Evolutionary conservation across 148 eudicot species (phyloP).

Genomic region (Rhododendron vialii): DNA sequence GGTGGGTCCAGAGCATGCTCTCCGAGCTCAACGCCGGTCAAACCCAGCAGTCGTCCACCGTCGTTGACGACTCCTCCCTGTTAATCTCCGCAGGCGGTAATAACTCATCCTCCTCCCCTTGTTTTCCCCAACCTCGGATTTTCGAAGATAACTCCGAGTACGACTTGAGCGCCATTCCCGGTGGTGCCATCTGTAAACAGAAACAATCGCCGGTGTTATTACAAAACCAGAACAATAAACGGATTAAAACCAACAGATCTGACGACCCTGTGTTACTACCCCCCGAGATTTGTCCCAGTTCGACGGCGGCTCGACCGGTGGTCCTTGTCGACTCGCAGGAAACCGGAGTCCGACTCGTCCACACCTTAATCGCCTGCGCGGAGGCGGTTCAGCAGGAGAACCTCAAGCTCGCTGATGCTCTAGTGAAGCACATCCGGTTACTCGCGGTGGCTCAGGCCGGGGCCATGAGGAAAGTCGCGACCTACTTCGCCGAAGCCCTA

Average conservation of each 20-base stretch:
- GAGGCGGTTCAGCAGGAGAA: conserved; percentile 65
- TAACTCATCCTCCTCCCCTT: not conserved
- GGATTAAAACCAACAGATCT: conserved; percentile 21
- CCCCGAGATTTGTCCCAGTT: conserved; percentile 6
- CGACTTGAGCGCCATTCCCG: conserved; percentile 81
- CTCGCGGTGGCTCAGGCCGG: conserved; percentile 74
- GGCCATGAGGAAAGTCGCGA: conserved; percentile 80
- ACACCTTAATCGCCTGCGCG: conserved; percentile 83
- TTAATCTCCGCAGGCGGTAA: conserved; percentile 11
- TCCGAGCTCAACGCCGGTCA: conserved; percentile 43
- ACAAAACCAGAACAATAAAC: conserved; percentile 4
- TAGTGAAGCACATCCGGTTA: conserved; percentile 62
- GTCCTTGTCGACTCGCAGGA: conserved; percentile 73
- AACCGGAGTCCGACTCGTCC: conserved; percentile 73
- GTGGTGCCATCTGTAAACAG: conserved; percentile 49
- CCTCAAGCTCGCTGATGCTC: conserved; percentile 51
- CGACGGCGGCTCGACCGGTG: conserved; percentile 26
- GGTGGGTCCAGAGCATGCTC: conserved; percentile 70
- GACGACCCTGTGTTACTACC: not conserved
- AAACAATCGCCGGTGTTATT: not conserved
- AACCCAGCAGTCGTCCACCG: not conserved
- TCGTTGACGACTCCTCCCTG: not conserved
- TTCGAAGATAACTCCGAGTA: conserved; percentile 49
- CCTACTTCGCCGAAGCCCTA: conserved; percentile 78
- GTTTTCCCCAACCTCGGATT: not conserved